Evolutionary conservation across 768 basidiomycete species (phyloP), one percentile per base, ranked within the genome.

Genomic region (Daedalea quercina): DNA sequence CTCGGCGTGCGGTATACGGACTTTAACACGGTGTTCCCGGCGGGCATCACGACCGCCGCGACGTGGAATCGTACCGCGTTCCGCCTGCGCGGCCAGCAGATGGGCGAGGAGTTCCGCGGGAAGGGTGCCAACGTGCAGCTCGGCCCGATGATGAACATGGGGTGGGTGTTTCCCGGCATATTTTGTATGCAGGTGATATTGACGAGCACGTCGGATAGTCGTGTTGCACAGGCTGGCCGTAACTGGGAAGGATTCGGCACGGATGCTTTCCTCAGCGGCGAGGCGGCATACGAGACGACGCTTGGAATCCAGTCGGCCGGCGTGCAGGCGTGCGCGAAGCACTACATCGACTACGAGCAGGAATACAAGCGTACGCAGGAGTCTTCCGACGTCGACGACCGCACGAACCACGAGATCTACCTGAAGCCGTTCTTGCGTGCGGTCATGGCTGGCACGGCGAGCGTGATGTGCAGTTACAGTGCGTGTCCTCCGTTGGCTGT

Each of bases 191-290:
- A 26, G 7, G 4, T 31, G 19, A 9, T 50, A 7, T 41, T 17
- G 20, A 11, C 28, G n/a, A 33, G 11, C 4, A 31, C 11, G 19
- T 37, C 44, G 20, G 12, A 44, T 19, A 61, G 83, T 1, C 80
- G 89, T 17, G 69, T 85, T 19, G 83, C 87, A 2, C 74, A 80
- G 57, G 90, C 87, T 7, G 94, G 94, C 17, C 75, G 94, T 25
- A 92, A 94, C 67, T 95, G 91, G 90, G 94, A 95, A 74, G 91
- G 90, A n/a, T 94, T 93, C 53, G 92, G 93, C 26, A 90, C 79
- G 9, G 94, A 96, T 65, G 94, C 94, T 0, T 95, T 82, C 70
- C 72, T 95, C 15, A 61, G 79, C n/a, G 91, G 94, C 12, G 90
- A 90, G 63, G 73, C 75, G 1, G 79, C 84, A 3, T 86, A 82